A percentile compares a stretch with the other conserved stretches of the same genome.
These are phyloP conservation scores for Pseudomonodictys pantanalensis DNA, from an alignment of 495 filamentous ascomycete species.

Conservation along the genomic window DNA sequence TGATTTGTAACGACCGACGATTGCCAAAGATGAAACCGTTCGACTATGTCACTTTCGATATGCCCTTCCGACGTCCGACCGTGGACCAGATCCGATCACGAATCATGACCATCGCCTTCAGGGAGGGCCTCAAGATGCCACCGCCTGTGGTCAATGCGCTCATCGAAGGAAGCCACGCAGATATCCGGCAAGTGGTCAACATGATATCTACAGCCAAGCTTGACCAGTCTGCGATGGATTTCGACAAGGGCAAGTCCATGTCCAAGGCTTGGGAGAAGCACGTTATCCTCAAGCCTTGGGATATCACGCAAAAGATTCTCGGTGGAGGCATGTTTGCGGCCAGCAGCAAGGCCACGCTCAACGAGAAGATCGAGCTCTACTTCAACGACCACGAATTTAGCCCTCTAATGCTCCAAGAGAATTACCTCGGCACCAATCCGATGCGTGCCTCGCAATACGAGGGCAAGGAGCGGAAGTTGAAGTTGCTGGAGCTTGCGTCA, in stretches of 20 bases:
- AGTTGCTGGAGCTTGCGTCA: slow-evolving; percentile 76
- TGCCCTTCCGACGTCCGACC: slow-evolving; percentile 86
- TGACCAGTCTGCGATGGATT: slow-evolving; percentile 74
- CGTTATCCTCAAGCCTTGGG: slow-evolving; percentile 94
- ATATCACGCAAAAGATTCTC: slow-evolving; percentile 90
- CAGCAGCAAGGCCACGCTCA: slow-evolving; percentile 77
- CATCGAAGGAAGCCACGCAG: slow-evolving; percentile 89
- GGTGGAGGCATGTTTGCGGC: slow-evolving; percentile 80
- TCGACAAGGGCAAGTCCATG: slow-evolving; percentile 82
- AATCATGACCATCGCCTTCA: slow-evolving; percentile 89
- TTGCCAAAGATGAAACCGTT: slow-evolving; percentile 98
- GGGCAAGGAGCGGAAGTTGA: slow-evolving; percentile 68
- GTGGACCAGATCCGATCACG: slow-evolving; percentile 83
- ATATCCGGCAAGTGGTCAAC: slow-evolving; percentile 98
- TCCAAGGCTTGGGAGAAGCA: slow-evolving; percentile 98
- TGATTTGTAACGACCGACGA: slow-evolving; percentile 94
- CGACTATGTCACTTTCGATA: slow-evolving; percentile 74
- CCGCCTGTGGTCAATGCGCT: slow-evolving; percentile 85
- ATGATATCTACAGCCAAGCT: slow-evolving; percentile 94
- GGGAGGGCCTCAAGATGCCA: slow-evolving; percentile 85
- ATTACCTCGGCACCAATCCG: slow-evolving; percentile 84
- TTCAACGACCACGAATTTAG: slow-evolving; percentile 99
- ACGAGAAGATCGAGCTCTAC: slow-evolving; percentile 97
- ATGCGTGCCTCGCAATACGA: slow-evolving; percentile 54
- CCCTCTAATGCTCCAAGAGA: slow-evolving; percentile 96